These are phyloP conservation scores for Candida silvatica DNA, from an alignment of 805 yeast genomes.

Conservation along the genomic window DNA sequence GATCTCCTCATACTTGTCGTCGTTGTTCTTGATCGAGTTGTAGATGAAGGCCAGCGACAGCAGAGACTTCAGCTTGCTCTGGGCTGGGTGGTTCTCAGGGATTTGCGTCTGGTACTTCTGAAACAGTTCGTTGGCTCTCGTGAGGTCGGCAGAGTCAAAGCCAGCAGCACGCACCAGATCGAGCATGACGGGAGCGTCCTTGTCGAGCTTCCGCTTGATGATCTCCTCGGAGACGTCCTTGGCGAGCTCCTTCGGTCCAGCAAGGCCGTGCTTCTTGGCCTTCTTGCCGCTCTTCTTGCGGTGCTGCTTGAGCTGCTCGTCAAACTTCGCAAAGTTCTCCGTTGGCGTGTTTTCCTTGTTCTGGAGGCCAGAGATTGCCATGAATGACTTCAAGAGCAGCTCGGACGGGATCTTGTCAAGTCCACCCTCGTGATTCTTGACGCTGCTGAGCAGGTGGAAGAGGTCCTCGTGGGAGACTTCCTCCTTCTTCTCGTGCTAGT, in stretches of 20 bases:
- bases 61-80: conserved; percentile 13
- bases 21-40: conserved; percentile 12
- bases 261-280: too few species aligned
- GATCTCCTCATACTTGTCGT: conserved; percentile 9
- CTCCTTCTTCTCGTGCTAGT: background rate
- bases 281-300: too few species aligned
- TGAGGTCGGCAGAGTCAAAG: conserved; percentile 15
- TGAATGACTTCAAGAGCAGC: conserved; percentile 9
- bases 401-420: conserved; percentile 2
- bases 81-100: conserved; percentile 15
- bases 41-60: conserved; percentile 17
- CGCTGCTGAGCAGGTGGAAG: conserved; percentile 13
- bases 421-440: conserved; percentile 7
- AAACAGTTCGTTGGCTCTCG: conserved; percentile 13
- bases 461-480: conserved; percentile 13
- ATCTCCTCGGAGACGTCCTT: conserved; percentile 11
- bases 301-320: too few species aligned
- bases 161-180: conserved; percentile 16
- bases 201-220: conserved; percentile 10
- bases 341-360: background rate
- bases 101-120: conserved; percentile 17
- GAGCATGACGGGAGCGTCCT: conserved; percentile 7
- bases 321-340: too few species aligned
- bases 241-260: conserved; percentile 7
- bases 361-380: conserved; percentile 17